These are phyloP conservation scores for Cryphonectria japonica DNA, from an alignment of 2,329 filamentous ascomycete genomes.

Conservation along the genomic window DNA sequence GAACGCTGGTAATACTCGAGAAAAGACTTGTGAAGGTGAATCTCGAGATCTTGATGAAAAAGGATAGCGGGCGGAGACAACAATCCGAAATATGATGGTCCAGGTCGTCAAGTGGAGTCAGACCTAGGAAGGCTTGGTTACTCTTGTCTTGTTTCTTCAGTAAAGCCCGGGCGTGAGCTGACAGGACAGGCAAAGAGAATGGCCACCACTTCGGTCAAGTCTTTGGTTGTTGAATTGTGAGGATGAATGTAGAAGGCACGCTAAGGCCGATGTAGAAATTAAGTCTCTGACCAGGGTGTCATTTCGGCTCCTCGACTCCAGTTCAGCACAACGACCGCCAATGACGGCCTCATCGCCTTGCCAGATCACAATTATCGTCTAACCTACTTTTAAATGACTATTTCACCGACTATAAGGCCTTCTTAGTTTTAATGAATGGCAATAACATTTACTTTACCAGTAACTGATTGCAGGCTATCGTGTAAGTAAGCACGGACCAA, in stretches of 20 bases:
- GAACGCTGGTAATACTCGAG: background rate
- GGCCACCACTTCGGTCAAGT: background rate
- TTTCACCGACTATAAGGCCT: background rate
- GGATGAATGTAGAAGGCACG: background rate
- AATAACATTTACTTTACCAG: background rate
- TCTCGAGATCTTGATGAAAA: too few species aligned
- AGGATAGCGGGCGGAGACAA: too few species aligned
- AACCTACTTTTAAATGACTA: too few species aligned
- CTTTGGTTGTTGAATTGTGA: background rate
- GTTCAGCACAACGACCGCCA: too few species aligned
- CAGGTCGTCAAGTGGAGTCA: background rate
- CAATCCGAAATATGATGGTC: background rate
- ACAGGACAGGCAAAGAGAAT: background rate
- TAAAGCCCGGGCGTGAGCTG: background rate
- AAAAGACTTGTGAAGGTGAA: background rate
- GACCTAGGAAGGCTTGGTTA: background rate
- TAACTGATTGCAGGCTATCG: background rate
- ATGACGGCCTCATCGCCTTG: too few species aligned
- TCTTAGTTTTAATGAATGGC: background rate
- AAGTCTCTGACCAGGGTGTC: too few species aligned
- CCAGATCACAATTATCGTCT: too few species aligned
- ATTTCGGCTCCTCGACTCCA: too few species aligned
- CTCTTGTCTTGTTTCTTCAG: background rate
- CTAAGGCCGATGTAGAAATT: too few species aligned
- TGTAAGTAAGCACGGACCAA: slow-evolving; percentile 20